These are phyloP conservation scores for Phyllosticta citribraziliensis DNA, from an alignment of 2,329 filamentous ascomycete genomes.

Conservation along the genomic window DNA sequence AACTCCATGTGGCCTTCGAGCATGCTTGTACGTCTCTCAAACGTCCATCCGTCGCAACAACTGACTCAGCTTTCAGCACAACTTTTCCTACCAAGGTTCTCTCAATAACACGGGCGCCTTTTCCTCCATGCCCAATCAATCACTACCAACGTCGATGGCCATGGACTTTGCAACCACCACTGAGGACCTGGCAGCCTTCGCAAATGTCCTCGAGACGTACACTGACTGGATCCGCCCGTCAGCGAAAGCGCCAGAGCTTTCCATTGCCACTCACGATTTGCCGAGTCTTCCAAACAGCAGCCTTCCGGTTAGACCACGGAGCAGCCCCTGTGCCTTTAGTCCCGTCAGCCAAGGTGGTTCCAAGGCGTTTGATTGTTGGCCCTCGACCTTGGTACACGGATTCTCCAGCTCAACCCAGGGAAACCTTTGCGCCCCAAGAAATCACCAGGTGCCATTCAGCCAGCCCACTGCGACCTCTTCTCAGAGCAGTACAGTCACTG, in stretches of 20 bases:
- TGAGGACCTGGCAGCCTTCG: background rate
- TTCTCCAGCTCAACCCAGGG: no score
- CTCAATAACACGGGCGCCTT: background rate
- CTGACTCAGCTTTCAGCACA: background rate
- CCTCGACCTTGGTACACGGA: conserved; percentile 2
- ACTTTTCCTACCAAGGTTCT: background rate
- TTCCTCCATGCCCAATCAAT: background rate
- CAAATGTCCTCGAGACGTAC: background rate
- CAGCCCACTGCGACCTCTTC: conserved; percentile 11
- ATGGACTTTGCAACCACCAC: background rate
- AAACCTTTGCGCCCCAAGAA: conserved; percentile 24
- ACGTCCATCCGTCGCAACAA: background rate
- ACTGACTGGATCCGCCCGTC: background rate
- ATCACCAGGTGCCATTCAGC: conserved; percentile 10
- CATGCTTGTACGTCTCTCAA: background rate
- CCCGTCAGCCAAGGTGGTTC: conserved; percentile 19
- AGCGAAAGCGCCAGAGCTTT: background rate
- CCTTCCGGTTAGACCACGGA: conserved; percentile 28
- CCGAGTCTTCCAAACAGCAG: background rate
- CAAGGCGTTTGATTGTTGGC: conserved; percentile 18
- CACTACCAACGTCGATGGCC: background rate
- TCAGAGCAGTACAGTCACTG: conserved; percentile 17
- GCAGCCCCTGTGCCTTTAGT: conserved; percentile 35
- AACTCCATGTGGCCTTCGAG: background rate
- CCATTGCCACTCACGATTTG: background rate